Evolutionary conservation across 768 basidiomycete species (phyloP).

Genomic region (Pulveroboletus sp.): DNA sequence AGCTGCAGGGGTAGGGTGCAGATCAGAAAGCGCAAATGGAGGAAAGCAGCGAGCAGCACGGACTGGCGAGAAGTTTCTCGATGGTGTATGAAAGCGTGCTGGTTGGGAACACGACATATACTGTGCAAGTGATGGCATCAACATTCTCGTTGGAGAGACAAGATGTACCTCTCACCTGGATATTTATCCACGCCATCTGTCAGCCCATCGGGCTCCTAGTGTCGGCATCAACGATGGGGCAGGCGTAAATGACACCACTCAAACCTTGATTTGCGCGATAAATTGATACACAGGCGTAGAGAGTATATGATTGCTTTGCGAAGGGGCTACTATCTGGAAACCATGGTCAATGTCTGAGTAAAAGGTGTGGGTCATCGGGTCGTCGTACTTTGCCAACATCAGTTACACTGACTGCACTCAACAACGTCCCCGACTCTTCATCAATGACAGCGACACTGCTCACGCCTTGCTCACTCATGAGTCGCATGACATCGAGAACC

Average conservation of each 20-base stretch:
- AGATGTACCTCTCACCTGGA: slow-evolving; percentile 46
- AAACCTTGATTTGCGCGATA: slow-evolving; percentile 66
- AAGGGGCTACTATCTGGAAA: slow-evolving; percentile 69
- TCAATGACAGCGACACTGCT: slow-evolving; percentile 78
- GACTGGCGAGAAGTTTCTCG: slow-evolving; percentile 79
- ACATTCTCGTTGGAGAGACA: background rate
- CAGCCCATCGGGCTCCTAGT: slow-evolving; percentile 64
- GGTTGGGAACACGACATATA: slow-evolving; percentile 68
- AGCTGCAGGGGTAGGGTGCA: slow-evolving; percentile 39
- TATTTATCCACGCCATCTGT: slow-evolving; percentile 77
- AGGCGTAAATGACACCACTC: slow-evolving; percentile 1
- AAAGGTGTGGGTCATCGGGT: background rate
- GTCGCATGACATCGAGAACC: slow-evolving; percentile 75
- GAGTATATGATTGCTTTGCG: slow-evolving; percentile 74
- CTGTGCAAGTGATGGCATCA: slow-evolving; percentile 31
- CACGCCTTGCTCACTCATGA: slow-evolving; percentile 83
- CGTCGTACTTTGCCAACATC: slow-evolving; percentile 66
- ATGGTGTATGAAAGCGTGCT: slow-evolving; percentile 66
- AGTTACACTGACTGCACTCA: slow-evolving; percentile 79
- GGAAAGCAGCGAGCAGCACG: slow-evolving; percentile 23
- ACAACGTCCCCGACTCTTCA: slow-evolving; percentile 53
- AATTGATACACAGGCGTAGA: slow-evolving; percentile 65
- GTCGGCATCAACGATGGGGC: slow-evolving; percentile 1
- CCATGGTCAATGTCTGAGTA: background rate
- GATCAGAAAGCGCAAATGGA: slow-evolving; percentile 3